Percentiles rank a stretch among this genome's conserved stretches.
Conservation (phyloP, 1,284 basidiomycete species). For the Blastosporella zonata region DNA sequence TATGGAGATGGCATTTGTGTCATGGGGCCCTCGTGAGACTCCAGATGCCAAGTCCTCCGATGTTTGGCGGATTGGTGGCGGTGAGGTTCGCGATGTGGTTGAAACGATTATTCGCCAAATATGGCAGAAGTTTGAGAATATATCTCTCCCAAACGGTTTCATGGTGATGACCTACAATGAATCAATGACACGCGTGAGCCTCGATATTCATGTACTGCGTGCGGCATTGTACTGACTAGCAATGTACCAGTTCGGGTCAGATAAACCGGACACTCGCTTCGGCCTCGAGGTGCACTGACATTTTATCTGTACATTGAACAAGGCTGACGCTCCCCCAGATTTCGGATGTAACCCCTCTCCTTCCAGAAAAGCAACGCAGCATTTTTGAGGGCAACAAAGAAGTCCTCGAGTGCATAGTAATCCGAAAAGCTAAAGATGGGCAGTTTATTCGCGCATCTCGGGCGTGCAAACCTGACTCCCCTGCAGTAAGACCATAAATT, state of each 20-base stretch:
- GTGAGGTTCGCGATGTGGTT: constrained; percentile 72
- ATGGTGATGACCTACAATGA: constrained; percentile 81
- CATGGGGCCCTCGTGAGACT: constrained; percentile 53
- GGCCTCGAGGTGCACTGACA: constrained; percentile 63
- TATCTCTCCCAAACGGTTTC: constrained; percentile 61
- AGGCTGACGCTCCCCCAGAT: constrained; percentile 38
- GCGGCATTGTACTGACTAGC: constrained; percentile 9
- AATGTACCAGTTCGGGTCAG: constrained; percentile 79
- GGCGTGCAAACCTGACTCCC: constrained; percentile 30
- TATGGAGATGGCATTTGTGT: constrained; percentile 94
- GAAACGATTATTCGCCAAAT: constrained; percentile 72
- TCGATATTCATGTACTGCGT: constrained; percentile 14
- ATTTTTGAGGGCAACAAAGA: constrained; percentile 38
- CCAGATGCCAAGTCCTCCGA: constrained; percentile 24
- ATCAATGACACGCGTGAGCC: constrained; percentile 78
- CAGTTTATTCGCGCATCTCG: constrained; percentile 44
- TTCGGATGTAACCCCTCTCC: constrained; percentile 44
- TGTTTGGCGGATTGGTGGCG: constrained; percentile 82
- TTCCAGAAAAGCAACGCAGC: constrained; percentile 37
- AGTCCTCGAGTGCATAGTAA: constrained; percentile 55
- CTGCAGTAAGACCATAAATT: constrained; percentile 31
- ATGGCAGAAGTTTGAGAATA: constrained; percentile 66
- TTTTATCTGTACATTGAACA: background rate
- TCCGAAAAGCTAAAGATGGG: constrained; percentile 40
- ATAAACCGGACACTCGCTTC: constrained; percentile 93